Percentiles rank a stretch among this genome's conserved stretches.
phyloP scores from a whole-genome alignment of 768 basidiomycete genomes.

The Xerocomus spinulosus region DNA sequence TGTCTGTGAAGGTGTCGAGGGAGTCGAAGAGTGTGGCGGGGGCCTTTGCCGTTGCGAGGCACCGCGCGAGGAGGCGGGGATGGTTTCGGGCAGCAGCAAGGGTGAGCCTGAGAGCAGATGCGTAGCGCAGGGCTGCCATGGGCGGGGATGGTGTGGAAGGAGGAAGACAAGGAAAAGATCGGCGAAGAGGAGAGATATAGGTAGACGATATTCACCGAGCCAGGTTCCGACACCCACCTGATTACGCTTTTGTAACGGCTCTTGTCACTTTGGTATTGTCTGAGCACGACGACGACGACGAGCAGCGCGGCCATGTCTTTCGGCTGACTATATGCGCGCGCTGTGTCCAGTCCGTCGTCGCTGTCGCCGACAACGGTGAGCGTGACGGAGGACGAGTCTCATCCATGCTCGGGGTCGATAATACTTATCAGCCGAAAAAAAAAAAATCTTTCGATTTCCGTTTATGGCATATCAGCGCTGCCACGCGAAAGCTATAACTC shows the following conservation, averaged over 20 bases:
- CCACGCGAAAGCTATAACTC: slow-evolving; percentile 11
- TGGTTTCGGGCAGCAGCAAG: slow-evolving; percentile 17
- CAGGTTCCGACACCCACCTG: slow-evolving; percentile 36
- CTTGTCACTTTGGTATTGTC: slow-evolving; percentile 8
- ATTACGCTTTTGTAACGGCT: slow-evolving; percentile 27
- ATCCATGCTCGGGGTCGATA: slow-evolving; percentile 27
- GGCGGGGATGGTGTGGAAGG: slow-evolving; percentile 14
- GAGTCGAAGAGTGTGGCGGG: slow-evolving; percentile 70
- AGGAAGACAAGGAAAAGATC: slow-evolving; percentile 14
- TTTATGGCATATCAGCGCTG: slow-evolving; percentile 12
- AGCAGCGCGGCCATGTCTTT: slow-evolving; percentile 3
- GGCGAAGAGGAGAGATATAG: slow-evolving; percentile 22
- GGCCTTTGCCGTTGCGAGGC: slow-evolving; percentile 58
- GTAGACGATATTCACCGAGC: slow-evolving; percentile 36
- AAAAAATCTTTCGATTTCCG: slow-evolving; percentile 25
- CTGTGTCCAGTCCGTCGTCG: background rate
- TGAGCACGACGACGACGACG: slow-evolving; percentile 11
- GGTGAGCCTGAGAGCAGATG: slow-evolving; percentile 22
- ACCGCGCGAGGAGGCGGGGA: slow-evolving; percentile 26
- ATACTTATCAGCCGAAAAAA: background rate
- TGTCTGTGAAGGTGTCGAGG: slow-evolving; percentile 83
- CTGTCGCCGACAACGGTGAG: slow-evolving; percentile 5
- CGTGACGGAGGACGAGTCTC: background rate
- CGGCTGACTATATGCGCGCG: background rate
- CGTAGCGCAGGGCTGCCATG: slow-evolving; percentile 30